Conservation (phyloP, 2,329 filamentous ascomycete species). For the Didymella exigua region DNA sequence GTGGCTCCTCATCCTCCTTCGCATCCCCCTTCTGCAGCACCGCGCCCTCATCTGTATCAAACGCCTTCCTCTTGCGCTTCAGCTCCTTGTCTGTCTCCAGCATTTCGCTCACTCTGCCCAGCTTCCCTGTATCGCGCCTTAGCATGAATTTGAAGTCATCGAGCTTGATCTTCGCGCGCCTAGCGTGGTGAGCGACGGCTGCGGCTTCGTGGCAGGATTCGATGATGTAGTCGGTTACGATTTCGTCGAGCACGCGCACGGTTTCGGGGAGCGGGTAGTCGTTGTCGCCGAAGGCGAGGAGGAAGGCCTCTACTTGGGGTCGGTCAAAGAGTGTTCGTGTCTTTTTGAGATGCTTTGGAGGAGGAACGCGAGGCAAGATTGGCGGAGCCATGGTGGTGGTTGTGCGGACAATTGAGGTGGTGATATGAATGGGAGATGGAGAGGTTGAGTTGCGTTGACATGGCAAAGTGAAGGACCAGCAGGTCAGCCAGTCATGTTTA, state of each 20-base stretch:
- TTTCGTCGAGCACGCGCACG: slow-evolving; percentile 87
- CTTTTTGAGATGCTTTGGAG: slow-evolving; percentile 11
- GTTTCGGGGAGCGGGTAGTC: slow-evolving; percentile 80
- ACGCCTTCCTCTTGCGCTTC: slow-evolving; percentile 78
- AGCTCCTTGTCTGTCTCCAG: slow-evolving; percentile 87
- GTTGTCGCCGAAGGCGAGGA: slow-evolving; percentile 81
- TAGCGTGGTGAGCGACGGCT: slow-evolving; percentile 80
- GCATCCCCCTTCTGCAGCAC: slow-evolving; percentile 52
- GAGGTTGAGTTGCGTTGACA: not conserved
- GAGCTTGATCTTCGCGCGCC: slow-evolving; percentile 95
- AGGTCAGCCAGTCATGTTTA: not conserved
- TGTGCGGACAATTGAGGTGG: not conserved
- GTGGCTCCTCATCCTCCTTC: slow-evolving; percentile 10
- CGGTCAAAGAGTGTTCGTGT: slow-evolving; percentile 12
- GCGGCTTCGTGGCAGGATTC: slow-evolving; percentile 91
- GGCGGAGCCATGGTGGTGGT: not conserved
- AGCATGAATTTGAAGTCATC: slow-evolving; percentile 97
- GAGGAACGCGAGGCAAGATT: slow-evolving; percentile 16
- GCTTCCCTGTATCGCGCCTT: slow-evolving; percentile 79
- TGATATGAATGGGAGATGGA: not conserved
- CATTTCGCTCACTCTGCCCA: slow-evolving; percentile 88
- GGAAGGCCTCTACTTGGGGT: slow-evolving; percentile 69
- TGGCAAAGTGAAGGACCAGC: not conserved
- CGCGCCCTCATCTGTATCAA: slow-evolving; percentile 70
- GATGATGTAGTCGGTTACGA: slow-evolving; percentile 91